Conservation (phyloP, 2,329 filamentous ascomycete genomes). For the Sordariomycetes sp. region DNA sequence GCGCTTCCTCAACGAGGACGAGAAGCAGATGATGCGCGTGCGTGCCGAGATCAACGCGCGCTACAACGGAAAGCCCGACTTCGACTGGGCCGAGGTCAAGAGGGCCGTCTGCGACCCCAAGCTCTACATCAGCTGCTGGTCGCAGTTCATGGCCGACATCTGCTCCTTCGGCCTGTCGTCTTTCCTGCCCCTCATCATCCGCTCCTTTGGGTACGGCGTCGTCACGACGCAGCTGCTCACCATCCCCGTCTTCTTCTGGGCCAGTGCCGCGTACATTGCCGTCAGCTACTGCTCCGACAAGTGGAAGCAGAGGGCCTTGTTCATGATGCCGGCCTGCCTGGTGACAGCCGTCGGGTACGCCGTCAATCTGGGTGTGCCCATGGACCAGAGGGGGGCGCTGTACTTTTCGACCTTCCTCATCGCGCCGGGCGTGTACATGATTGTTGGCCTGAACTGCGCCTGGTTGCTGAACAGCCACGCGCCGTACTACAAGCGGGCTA, state of each 20-base stretch:
- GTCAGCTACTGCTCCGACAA: slow-evolving; percentile 11
- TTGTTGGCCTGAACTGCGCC: slow-evolving; percentile 29
- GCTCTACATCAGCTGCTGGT: slow-evolving; percentile 20
- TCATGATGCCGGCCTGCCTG: slow-evolving; percentile 10
- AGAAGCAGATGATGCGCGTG: slow-evolving; percentile 10
- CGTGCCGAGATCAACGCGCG: slow-evolving; percentile 7
- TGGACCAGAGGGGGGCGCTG: slow-evolving; percentile 4
- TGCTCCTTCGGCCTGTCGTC: slow-evolving; percentile 18
- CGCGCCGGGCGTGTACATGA: slow-evolving; percentile 17
- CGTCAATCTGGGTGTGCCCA: slow-evolving; percentile 12
- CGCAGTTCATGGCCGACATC: slow-evolving; percentile 16
- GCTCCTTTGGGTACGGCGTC: slow-evolving; percentile 17
- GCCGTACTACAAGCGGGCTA: slow-evolving; percentile 34
- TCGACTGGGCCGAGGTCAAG: slow-evolving; percentile 9
- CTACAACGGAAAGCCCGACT: slow-evolving; percentile 8
- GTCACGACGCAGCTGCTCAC: slow-evolving; percentile 21
- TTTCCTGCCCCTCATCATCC: slow-evolving; percentile 21
- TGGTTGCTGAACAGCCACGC: slow-evolving; percentile 38
- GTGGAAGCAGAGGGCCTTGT: slow-evolving; percentile 9
- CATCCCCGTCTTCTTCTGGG: slow-evolving; percentile 17
- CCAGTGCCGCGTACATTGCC: slow-evolving; percentile 17
- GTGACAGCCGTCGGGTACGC: slow-evolving; percentile 17
- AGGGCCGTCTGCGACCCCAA: slow-evolving; percentile 8
- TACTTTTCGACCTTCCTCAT: slow-evolving; percentile 11
- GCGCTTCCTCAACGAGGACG: slow-evolving; percentile 45